Evolutionary conservation across 331 rosid genomes (phyloP).

Genomic region (Acacia pycnantha): DNA sequence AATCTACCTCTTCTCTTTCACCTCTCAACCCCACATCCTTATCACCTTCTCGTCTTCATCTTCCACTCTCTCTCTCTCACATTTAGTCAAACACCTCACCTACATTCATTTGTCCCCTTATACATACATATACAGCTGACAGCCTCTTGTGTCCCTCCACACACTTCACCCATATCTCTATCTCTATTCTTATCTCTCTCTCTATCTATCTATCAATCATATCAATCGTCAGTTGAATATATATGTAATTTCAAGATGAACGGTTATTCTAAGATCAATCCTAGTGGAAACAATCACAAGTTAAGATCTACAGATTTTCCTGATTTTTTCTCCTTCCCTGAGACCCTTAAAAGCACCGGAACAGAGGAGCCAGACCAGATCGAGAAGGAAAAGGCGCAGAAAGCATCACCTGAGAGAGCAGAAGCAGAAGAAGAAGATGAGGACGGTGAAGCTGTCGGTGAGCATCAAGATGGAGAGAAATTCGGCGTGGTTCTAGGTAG

Average conservation of each 20-base stretch:
- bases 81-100: conserved; percentile 19
- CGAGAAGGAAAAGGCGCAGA: not conserved
- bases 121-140: not conserved
- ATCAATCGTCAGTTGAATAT: not conserved
- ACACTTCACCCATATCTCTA: not conserved
- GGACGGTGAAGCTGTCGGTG: not conserved
- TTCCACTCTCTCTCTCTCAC: not conserved
- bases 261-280: conserved; percentile 54
- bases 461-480: not conserved
- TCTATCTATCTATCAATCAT: not conserved
- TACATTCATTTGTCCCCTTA: not conserved
- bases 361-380: not conserved
- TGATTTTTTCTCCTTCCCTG: not conserved
- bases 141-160: not conserved
- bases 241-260: conserved; percentile 23
- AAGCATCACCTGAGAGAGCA: not conserved
- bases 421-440: not conserved
- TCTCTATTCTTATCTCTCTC: not conserved
- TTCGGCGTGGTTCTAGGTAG: not conserved
- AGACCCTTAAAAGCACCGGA: not conserved
- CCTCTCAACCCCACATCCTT: conserved; percentile 14
- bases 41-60: not conserved
- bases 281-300: conserved; percentile 27
- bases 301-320: conserved; percentile 46
- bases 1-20: not conserved